These are phyloP conservation scores for Pythium monospermum DNA, from an alignment of 352 stramenopile genomes.

Conservation along the genomic window DNA sequence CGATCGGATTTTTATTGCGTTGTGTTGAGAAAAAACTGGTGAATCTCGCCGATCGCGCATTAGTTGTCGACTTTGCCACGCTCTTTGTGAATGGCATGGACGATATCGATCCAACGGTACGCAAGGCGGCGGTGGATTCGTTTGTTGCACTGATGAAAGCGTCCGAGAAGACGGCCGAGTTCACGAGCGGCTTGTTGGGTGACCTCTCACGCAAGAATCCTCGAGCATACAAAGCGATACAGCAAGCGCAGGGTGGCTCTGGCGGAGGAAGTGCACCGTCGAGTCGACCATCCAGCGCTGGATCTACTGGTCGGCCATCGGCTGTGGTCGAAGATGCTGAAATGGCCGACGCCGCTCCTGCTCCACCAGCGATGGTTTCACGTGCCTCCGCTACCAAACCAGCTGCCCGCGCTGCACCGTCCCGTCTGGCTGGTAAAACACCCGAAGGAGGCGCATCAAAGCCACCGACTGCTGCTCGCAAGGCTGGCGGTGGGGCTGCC, in stretches of 20 bases:
- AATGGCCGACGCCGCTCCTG: slow-evolving; percentile 12
- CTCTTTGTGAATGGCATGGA: slow-evolving; percentile 64
- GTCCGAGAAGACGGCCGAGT: slow-evolving; percentile 39
- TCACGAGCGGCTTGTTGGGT: slow-evolving; percentile 57
- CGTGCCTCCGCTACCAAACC: slow-evolving; percentile 22
- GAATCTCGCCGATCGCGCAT: slow-evolving; percentile 48
- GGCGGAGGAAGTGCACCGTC: slow-evolving; percentile 19
- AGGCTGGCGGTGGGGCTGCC: slow-evolving; percentile 3
- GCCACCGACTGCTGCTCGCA: slow-evolving; percentile 16
- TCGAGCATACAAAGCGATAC: slow-evolving; percentile 64
- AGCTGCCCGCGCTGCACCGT: slow-evolving; percentile 33
- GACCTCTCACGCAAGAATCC: slow-evolving; percentile 67
- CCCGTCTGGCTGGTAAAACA: slow-evolving; percentile 45
- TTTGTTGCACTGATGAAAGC: slow-evolving; percentile 57
- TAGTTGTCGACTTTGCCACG: slow-evolving; percentile 59
- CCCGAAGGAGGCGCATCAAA: slow-evolving; percentile 10
- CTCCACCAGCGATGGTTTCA: not conserved
- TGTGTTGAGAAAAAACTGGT: slow-evolving; percentile 68
- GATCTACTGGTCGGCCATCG: slow-evolving; percentile 13
- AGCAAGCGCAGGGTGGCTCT: slow-evolving; percentile 35
- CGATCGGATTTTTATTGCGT: slow-evolving; percentile 58
- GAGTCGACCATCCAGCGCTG: slow-evolving; percentile 27
- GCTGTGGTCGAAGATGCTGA: slow-evolving; percentile 18
- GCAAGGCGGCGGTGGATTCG: slow-evolving; percentile 65
- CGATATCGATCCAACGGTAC: slow-evolving; percentile 75